Percentiles rank a stretch among this genome's conserved stretches.
Evolutionary conservation across 495 filamentous ascomycete species (phyloP).

Genomic region (Haplographium delicatum): DNA sequence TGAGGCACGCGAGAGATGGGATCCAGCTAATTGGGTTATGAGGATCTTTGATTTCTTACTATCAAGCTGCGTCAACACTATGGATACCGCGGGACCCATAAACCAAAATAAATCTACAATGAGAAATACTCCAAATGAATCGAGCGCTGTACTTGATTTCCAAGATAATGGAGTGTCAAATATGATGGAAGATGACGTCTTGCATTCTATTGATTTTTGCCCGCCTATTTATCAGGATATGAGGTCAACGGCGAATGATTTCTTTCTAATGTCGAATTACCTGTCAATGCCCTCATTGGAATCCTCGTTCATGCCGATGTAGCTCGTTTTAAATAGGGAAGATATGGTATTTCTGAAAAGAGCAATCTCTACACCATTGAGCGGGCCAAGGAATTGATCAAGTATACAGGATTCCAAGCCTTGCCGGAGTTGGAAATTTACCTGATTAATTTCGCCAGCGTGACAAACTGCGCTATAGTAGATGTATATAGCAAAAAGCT

Average conservation of each 20-base stretch:
- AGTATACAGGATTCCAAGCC: background rate
- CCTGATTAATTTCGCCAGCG: background rate
- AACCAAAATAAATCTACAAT: background rate
- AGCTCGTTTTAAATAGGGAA: background rate
- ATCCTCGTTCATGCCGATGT: background rate
- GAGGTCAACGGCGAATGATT: background rate
- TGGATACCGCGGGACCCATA: background rate
- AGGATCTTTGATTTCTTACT: background rate
- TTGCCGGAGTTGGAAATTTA: background rate
- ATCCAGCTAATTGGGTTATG: background rate
- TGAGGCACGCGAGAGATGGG: background rate
- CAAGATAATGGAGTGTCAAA: background rate
- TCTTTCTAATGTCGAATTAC: background rate
- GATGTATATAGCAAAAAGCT: background rate
- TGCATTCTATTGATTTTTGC: background rate
- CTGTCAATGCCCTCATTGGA: background rate
- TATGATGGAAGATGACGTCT: background rate
- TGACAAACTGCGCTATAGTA: background rate
- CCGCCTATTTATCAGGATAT: background rate
- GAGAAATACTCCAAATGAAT: background rate
- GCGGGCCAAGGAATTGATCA: background rate
- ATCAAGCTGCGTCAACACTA: background rate
- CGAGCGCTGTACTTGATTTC: background rate
- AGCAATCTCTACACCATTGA: background rate
- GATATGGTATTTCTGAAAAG: background rate